Conservation (phyloP, 345 rosid species). For the Luvunga scandens region DNA sequence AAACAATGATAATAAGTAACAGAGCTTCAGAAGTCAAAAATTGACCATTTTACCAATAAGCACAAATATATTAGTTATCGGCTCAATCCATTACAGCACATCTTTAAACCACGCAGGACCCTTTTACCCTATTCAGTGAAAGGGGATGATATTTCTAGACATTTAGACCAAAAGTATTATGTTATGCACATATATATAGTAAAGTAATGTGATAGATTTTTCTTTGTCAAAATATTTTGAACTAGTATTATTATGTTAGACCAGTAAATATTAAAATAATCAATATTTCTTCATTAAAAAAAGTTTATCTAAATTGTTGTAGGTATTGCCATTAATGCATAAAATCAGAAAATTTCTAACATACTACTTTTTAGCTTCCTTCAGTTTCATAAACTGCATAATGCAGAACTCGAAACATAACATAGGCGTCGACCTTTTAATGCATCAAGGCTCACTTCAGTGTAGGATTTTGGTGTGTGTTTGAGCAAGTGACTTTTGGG, state of each 20-base stretch:
- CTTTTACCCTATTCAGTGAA: background rate
- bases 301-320: background rate
- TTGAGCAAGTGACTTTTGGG: background rate
- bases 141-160: slow-evolving; percentile 3
- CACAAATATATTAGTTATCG: background rate
- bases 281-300: background rate
- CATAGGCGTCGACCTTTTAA: background rate
- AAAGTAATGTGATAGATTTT: background rate
- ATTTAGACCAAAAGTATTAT: background rate
- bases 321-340: background rate
- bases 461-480: background rate
- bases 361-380: background rate
- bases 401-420: background rate
- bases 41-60: background rate
- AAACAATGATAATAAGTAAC: background rate
- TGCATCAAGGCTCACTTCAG: background rate
- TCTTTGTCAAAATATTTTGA: background rate
- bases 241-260: background rate
- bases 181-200: background rate
- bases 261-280: background rate
- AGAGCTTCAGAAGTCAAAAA: slow-evolving; percentile 1
- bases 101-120: background rate
- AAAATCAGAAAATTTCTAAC: slow-evolving; percentile 1
- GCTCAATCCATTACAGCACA: background rate
- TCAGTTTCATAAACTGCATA: background rate